phyloP scores from a whole-genome alignment of 768 basidiomycete species.

The Mycena haematopus region DNA sequence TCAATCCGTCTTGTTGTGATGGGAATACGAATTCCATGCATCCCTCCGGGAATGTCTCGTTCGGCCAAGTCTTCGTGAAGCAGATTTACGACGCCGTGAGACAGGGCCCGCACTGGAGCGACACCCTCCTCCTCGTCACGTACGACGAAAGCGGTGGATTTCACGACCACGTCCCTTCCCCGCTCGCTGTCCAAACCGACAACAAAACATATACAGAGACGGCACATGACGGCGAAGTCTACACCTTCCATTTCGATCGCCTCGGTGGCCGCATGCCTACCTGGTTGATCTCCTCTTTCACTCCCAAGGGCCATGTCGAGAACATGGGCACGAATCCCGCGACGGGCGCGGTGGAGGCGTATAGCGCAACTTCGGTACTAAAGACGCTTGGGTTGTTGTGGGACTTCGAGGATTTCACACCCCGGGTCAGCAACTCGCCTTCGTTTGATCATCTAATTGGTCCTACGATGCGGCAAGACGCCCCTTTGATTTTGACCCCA shows the following conservation, averaged over 20 bases:
- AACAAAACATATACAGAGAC: slow-evolving; percentile 36
- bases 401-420: slow-evolving; percentile 30
- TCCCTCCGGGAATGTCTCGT: slow-evolving; percentile 32
- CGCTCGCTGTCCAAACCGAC: slow-evolving; percentile 36
- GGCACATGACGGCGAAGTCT: slow-evolving; percentile 32
- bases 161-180: slow-evolving; percentile 34
- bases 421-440: slow-evolving; percentile 28
- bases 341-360: no score
- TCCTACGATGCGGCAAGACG: slow-evolving; percentile 19
- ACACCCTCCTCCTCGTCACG: no score
- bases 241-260: slow-evolving; percentile 37
- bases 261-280: slow-evolving; percentile 40
- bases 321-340: no score
- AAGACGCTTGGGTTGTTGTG: slow-evolving; percentile 15
- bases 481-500: slow-evolving; percentile 18
- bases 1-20: slow-evolving; percentile 37
- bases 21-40: slow-evolving; percentile 33
- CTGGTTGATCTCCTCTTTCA: slow-evolving; percentile 34
- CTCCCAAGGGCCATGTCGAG: slow-evolving; percentile 24
- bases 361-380: no score
- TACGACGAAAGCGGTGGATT: no score
- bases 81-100: no score
- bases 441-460: slow-evolving; percentile 32
- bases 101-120: no score
- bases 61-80: no score